phyloP scores from a whole-genome alignment of 352 stramenopile species.

The Thraustochytrium striatum region DNA sequence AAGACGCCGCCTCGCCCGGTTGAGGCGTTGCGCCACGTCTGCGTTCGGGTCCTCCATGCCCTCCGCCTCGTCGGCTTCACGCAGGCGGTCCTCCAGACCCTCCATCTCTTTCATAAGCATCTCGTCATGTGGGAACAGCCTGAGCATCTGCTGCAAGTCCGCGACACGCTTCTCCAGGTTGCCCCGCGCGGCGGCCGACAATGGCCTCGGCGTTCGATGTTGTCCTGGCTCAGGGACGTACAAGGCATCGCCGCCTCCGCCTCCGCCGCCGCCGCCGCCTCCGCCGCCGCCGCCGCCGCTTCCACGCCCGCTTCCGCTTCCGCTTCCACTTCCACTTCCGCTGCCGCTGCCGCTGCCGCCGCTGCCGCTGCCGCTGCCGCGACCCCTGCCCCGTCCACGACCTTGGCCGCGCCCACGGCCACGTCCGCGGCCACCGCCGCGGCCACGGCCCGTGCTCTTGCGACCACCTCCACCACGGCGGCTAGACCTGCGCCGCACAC shows the following conservation, averaged over 20 bases:
- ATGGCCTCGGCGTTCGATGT: neutral
- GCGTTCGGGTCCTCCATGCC: neutral
- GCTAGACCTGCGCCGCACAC: neutral
- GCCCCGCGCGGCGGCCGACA: neutral
- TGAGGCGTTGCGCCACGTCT: neutral
- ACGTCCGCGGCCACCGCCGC: neutral
- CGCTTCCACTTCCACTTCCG: neutral
- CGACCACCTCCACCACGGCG: neutral
- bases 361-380: neutral
- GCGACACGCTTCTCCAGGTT: neutral
- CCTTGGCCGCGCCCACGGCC: neutral
- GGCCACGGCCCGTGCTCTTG: neutral
- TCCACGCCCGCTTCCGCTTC: neutral
- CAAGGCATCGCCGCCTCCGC: conserved; percentile 1
- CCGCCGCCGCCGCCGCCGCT: conserved; percentile 32
- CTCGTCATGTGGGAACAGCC: conserved; percentile 40
- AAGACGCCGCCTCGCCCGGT: neutral
- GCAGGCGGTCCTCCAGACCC: conserved; percentile 19
- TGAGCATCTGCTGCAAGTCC: conserved; percentile 36
- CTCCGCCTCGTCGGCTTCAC: conserved; percentile 20
- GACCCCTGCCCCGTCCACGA: neutral
- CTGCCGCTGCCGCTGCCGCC: neutral
- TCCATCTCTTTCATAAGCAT: conserved; percentile 24
- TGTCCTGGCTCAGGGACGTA: conserved; percentile 22
- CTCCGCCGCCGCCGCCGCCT: conserved; percentile 21